Percentiles rank a stretch among this genome's conserved stretches.
phyloP scores from a whole-genome alignment of 2,329 filamentous ascomycete genomes.

The Aspergillus transmontanensis region DNA sequence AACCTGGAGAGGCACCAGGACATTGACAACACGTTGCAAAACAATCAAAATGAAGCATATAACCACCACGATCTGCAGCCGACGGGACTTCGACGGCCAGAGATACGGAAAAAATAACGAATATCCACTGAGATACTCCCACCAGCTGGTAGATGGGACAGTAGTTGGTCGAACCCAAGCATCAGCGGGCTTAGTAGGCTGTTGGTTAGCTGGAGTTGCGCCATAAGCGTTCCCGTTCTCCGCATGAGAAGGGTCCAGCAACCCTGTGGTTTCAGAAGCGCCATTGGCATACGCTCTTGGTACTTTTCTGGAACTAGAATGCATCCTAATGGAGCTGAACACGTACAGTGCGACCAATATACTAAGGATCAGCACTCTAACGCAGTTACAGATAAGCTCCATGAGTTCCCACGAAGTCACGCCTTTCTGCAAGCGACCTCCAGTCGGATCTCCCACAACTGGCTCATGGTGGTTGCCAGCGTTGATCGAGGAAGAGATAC shows the following conservation, averaged over 20 bases:
- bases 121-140: conserved; percentile 92
- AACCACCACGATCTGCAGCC: conserved; percentile 76
- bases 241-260: conserved; percentile 42
- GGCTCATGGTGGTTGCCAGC: conserved; percentile 67
- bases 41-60: conserved; percentile 81
- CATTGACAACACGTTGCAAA: conserved; percentile 79
- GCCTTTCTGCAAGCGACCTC: conserved; percentile 43
- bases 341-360: conserved; percentile 64
- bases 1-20: conserved; percentile 80
- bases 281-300: conserved; percentile 36
- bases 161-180: conserved; percentile 90
- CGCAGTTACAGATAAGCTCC: conserved; percentile 58
- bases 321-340: conserved; percentile 49
- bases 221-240: conserved; percentile 57
- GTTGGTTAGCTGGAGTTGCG: conserved; percentile 45
- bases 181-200: conserved; percentile 55
- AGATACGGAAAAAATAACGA: conserved; percentile 94
- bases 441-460: conserved; percentile 51
- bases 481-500: conserved; percentile 69
- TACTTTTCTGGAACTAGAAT: conserved; percentile 40
- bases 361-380: conserved; percentile 69
- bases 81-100: conserved; percentile 82
- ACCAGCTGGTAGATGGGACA: conserved; percentile 87
- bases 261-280: conserved; percentile 45
- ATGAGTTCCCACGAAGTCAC: conserved; percentile 47